Evolutionary conservation across 2,329 filamentous ascomycete species (phyloP), one percentile per base, ranked within the genome.

Genomic region (Didymella exigua): DNA sequence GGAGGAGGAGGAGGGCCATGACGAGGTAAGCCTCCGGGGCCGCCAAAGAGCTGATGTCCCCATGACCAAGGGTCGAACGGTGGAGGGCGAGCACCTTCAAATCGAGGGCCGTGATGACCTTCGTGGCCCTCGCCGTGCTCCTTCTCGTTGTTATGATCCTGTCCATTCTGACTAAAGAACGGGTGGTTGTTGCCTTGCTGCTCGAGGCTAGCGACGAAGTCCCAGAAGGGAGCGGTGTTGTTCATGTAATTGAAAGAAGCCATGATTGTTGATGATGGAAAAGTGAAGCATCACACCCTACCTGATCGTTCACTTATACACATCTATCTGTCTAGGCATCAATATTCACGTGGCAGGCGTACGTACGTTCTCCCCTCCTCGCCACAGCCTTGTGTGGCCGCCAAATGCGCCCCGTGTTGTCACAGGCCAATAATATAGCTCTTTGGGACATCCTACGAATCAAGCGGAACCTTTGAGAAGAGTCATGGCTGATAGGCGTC

Each of bases 171-270:
- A 43, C 69, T 67, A 58, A 79, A 80, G 69, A 78, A 77, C 23
- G 81, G 78, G 63, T 82, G 77, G 21, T 75, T 68, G 29, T 65
- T 56, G 49, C 75, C 77, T 68, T 77, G 72, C 49, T 78, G 73
- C 60, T 84, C 81, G 11, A 85, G 74, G 57, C 72, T 75, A 47
- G 79, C 76, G 48, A 84, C 62, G 56, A 81, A 82, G 68, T 85
- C 81, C 82, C 83, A 84, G 67, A 85, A 83, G 46, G 81, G 79
- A 63, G 78, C 76, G 4, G 77, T 77, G 54, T 84, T 83, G 74
- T 82, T 78, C 67, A 82, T 80, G 54, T 78, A 76, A 56, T 84
- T 73, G 49, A 52, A 49, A 61, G 80, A 80, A 66, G 82, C 78
- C 82, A 84, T 84, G 49, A 37, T 46, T 38, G 27, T 55, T 47